Conservation (phyloP, 2,329 filamentous ascomycete genomes). For the Colletotrichum melonis region DNA sequence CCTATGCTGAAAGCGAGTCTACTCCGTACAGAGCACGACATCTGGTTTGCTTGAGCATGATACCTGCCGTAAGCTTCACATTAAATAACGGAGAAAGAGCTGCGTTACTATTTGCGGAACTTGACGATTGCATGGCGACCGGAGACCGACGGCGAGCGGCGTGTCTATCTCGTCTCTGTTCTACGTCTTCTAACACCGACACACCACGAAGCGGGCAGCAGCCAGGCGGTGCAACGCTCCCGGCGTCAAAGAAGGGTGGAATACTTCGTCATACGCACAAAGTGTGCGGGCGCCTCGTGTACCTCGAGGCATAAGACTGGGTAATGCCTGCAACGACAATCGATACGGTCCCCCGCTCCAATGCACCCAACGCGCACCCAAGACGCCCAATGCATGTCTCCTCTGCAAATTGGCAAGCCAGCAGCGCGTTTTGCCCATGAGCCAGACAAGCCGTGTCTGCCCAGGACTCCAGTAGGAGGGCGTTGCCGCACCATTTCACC, state of each 20-base stretch:
- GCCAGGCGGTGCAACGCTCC: conserved; percentile 23
- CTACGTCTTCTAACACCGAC: neutral
- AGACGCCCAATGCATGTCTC: conserved; percentile 27
- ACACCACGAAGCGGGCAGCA: neutral
- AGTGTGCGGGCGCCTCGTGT: conserved; percentile 20
- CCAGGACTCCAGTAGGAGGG: conserved; percentile 3
- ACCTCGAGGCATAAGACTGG: conserved; percentile 20
- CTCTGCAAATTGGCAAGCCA: conserved; percentile 24
- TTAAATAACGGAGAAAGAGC: too few species aligned
- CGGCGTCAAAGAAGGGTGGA: conserved; percentile 22
- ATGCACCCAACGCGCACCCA: conserved; percentile 19
- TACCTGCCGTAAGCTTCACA: too few species aligned
- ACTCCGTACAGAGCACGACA: neutral
- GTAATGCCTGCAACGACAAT: conserved; percentile 29
- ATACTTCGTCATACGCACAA: conserved; percentile 31
- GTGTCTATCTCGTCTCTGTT: neutral
- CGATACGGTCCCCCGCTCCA: conserved; percentile 13
- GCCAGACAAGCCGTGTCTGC: conserved; percentile 14
- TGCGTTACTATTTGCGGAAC: neutral
- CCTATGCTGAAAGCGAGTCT: too few species aligned
- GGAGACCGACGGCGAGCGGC: neutral
- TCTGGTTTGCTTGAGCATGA: neutral
- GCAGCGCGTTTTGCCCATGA: conserved; percentile 16
- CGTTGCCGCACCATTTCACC: conserved; percentile 33
- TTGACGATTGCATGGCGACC: neutral